Conservation (phyloP, 2,329 filamentous ascomycete species). For the Cordyceps fumosorosea region DNA sequence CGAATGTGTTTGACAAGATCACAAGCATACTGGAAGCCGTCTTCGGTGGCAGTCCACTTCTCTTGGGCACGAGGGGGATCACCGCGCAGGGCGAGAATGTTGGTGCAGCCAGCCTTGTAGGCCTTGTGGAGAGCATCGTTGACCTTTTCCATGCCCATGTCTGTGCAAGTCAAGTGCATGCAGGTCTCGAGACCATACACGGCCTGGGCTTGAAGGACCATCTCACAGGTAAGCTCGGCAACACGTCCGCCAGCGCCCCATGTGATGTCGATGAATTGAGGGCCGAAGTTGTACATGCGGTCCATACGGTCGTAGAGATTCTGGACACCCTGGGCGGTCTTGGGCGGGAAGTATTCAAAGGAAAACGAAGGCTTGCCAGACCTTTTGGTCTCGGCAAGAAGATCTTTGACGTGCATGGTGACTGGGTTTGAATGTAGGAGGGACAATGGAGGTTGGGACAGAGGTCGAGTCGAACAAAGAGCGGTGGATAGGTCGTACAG, state of each 20-base stretch:
- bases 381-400: constrained; percentile 75
- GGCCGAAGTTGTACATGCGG: constrained; percentile 91
- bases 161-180: constrained; percentile 98
- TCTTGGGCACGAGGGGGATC: constrained; percentile 92
- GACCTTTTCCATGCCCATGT: constrained; percentile 91
- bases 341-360: constrained; percentile 98
- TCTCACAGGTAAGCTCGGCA: constrained; percentile 90
- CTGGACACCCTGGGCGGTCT: constrained; percentile 95
- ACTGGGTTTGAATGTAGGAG: constrained; percentile 3
- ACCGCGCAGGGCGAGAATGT: constrained; percentile 88
- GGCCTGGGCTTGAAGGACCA: constrained; percentile 92
- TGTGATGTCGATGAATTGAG: constrained; percentile 95
- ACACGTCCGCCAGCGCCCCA: constrained; percentile 94
- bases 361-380: constrained; percentile 84
- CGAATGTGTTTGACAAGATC: constrained; percentile 84
- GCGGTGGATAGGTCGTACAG: neutral
- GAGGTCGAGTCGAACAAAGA: neutral
- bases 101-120: constrained; percentile 93
- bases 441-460: neutral
- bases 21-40: constrained; percentile 83
- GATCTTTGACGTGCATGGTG: constrained; percentile 92
- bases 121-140: constrained; percentile 81
- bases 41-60: constrained; percentile 83
- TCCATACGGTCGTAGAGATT: constrained; percentile 99
- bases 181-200: constrained; percentile 96